Percentiles rank a stretch among this genome's conserved stretches.
Conservation (phyloP, 2,329 filamentous ascomycete genomes). For the Ceratocystis eucalypticola region DNA sequence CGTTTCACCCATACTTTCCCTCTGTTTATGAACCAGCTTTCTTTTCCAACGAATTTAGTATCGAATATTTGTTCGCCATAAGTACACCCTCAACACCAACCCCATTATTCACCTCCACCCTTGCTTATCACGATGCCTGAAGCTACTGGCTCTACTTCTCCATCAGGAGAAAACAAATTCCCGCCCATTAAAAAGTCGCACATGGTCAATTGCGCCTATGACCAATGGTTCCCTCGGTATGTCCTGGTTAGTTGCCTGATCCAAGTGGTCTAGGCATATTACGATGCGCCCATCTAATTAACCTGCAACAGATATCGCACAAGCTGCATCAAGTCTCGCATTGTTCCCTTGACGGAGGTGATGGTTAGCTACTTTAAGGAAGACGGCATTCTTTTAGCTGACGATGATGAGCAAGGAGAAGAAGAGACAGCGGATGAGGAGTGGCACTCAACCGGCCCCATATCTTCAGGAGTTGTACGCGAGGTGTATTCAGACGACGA, state of each 20-base stretch:
- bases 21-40: no score
- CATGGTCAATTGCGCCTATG: slow-evolving; percentile 88
- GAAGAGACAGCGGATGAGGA: slow-evolving; percentile 47
- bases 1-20: no score
- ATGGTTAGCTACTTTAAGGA: slow-evolving; percentile 81
- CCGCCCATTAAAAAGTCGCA: slow-evolving; percentile 73
- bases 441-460: slow-evolving; percentile 26
- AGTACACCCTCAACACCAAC: neutral
- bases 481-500: slow-evolving; percentile 34
- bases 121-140: slow-evolving; percentile 10
- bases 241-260: slow-evolving; percentile 18
- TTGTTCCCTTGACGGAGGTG: slow-evolving; percentile 59
- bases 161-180: slow-evolving; percentile 44
- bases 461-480: slow-evolving; percentile 25
- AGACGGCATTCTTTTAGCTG: slow-evolving; percentile 80
- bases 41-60: no score
- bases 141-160: neutral
- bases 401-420: slow-evolving; percentile 40
- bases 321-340: slow-evolving; percentile 70
- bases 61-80: no score
- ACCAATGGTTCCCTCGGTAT: slow-evolving; percentile 73
- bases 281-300: neutral
- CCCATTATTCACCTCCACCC: neutral
- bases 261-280: neutral
- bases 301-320: slow-evolving; percentile 44